A percentile compares a stretch with the other conserved stretches of the same genome.
phyloP scores from a whole-genome alignment of 2,329 filamentous ascomycete species.

The Fusarium poae region DNA sequence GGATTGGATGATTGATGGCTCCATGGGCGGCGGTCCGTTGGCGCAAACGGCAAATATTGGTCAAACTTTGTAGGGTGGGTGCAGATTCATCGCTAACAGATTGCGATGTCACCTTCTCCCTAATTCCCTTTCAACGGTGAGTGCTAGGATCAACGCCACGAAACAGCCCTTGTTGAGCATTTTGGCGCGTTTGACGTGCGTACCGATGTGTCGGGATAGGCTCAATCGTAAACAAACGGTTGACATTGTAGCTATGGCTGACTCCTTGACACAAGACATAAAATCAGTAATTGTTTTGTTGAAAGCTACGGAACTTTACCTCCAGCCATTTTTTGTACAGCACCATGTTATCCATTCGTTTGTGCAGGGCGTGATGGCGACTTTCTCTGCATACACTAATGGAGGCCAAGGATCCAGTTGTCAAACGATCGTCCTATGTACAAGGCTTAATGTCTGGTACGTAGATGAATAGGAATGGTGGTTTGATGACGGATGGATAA shows the following conservation, averaged over 20 bases:
- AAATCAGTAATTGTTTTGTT: neutral
- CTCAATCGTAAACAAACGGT: constrained; percentile 13
- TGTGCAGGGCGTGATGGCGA: constrained; percentile 5
- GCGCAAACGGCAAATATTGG: constrained; percentile 32
- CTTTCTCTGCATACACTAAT: constrained; percentile 5
- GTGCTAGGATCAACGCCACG: constrained; percentile 23
- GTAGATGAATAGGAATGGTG: neutral
- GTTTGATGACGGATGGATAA: neutral
- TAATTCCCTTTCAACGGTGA: constrained; percentile 31
- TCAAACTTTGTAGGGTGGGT: constrained; percentile 41
- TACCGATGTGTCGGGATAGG: constrained; percentile 11
- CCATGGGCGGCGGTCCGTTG: constrained; percentile 33
- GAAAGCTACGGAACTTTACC: constrained; percentile 4
- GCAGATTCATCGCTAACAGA: constrained; percentile 33
- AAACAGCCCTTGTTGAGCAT: constrained; percentile 25
- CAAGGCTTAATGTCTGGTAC: neutral
- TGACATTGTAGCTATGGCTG: constrained; percentile 7
- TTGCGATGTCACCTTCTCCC: constrained; percentile 35
- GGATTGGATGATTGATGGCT: constrained; percentile 11
- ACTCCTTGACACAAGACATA: neutral
- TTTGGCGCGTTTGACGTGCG: constrained; percentile 8
- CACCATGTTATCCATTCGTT: constrained; percentile 3
- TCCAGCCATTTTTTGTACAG: constrained; percentile 2
- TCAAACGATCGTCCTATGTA: constrained; percentile 1
- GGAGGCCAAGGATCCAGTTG: neutral